A percentile compares a stretch with the other conserved stretches of the same genome.
Conservation (phyloP, 164 flowering plant species). For the grape (Vitis vinifera) region ASM3070453v1 NC_081805.1:23766501-23767000, state of each 20-base stretch:
- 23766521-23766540: not conserved
- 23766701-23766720: not conserved
- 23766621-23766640: not conserved
- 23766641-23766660: no score
- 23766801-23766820: not conserved
- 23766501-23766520: constrained; percentile 1
- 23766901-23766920: not conserved
- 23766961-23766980: no score
- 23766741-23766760: not conserved
- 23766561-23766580: not conserved
- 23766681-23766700: not conserved
- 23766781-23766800: not conserved
- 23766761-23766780: not conserved
- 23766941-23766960: no score
- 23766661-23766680: no score
- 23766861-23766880: constrained; percentile 9
- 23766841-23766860: constrained; percentile 10
- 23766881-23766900: not conserved
- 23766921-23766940: no score
- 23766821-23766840: not conserved
- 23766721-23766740: not conserved
- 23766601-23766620: not conserved
- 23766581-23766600: not conserved
- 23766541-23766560: not conserved
- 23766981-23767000: no score